Base-by-base conservation (phyloP, 441 rosid genomes). In the Pelargonium cotyledonis region DNA sequence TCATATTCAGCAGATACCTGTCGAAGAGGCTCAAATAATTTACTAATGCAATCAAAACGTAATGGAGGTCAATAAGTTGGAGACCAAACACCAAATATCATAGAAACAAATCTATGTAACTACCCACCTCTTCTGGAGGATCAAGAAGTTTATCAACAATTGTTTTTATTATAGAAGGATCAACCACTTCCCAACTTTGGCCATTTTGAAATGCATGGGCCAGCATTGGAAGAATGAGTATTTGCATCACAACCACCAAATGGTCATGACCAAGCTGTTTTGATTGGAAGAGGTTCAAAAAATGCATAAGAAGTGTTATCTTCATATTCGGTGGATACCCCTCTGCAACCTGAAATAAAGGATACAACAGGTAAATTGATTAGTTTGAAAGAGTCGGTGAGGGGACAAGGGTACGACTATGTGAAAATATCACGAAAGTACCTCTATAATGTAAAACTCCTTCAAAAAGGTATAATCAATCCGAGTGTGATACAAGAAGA, bases 171-270 rank as follows among this genome's bases (percentile, higher is more conserved):
- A 90, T 95, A 72, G 53, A 69, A 77, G 89, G 80, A 69, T 95
- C 97, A 81, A 95, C 95, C 76, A 92, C 99, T 51, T 92, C 98
- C 99, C 98, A 92, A 31, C 81, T 95, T 83, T 89, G 96, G 69
- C 79, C 79, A 77, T 87, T 92, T 79, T 85, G 95, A 79, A 95
- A 92, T 43, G 98, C 93, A 83, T 92, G 91, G 65, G 97, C 83
- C 78, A 95, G 98, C 96, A 92, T 84, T 10, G 99, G 99, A 73
- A 95, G 95, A 83, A 95, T 89, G 66, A 92, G 99, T 95, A 95
- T 90, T 89, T 92, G 98, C 99, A 95, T 89, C 53, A 89, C 89
- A 69, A 90, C 86, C 77, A 92, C 99, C 82, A 95, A 75, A 79
- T 92, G 99, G 72, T 91, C 97, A 77, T 88, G 95, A 72, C 85